These are phyloP conservation scores for Paraconiothyrium brasiliense DNA, from an alignment of 2,329 filamentous ascomycete genomes.

Conservation along the genomic window DNA sequence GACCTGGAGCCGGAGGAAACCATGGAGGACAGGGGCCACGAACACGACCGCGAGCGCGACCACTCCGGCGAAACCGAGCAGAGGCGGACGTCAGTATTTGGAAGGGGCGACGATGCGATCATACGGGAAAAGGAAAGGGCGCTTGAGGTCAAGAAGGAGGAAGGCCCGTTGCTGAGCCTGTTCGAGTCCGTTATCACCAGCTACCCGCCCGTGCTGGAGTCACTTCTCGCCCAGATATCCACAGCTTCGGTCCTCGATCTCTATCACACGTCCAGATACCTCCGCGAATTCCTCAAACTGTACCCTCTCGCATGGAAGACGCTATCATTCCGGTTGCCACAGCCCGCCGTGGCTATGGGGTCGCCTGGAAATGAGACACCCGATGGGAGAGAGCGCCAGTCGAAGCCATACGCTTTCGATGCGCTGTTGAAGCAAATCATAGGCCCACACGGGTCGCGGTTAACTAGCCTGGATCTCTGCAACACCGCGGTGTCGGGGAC, in stretches of 20 bases:
- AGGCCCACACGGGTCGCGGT: slow-evolving; percentile 64
- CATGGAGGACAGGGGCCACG: slow-evolving; percentile 38
- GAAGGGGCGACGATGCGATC: slow-evolving; percentile 12
- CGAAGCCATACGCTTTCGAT: slow-evolving; percentile 67
- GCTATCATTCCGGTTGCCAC: slow-evolving; percentile 65
- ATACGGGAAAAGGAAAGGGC: slow-evolving; percentile 16
- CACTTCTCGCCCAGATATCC: slow-evolving; percentile 65
- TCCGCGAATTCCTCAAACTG: slow-evolving; percentile 63
- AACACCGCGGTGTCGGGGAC: slow-evolving; percentile 69
- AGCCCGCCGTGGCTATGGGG: slow-evolving; percentile 48
- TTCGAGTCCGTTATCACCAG: slow-evolving; percentile 66
- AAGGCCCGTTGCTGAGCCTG: slow-evolving; percentile 37
- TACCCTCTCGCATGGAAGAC: slow-evolving; percentile 70
- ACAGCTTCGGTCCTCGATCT: slow-evolving; percentile 66
- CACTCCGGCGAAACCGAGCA: slow-evolving; percentile 31
- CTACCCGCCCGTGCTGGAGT: slow-evolving; percentile 67
- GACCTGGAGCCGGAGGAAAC: slow-evolving; percentile 33
- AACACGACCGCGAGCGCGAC: slow-evolving; percentile 16
- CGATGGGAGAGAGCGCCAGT: slow-evolving; percentile 57
- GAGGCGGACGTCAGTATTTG: slow-evolving; percentile 14
- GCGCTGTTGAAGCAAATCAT: slow-evolving; percentile 65
- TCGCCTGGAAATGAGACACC: slow-evolving; percentile 53
- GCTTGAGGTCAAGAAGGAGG: slow-evolving; percentile 4
- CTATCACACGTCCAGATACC: slow-evolving; percentile 66
- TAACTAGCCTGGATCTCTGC: slow-evolving; percentile 67